Base-by-base conservation (phyloP, 768 basidiomycete species). In the Russula brevipes region DNA sequence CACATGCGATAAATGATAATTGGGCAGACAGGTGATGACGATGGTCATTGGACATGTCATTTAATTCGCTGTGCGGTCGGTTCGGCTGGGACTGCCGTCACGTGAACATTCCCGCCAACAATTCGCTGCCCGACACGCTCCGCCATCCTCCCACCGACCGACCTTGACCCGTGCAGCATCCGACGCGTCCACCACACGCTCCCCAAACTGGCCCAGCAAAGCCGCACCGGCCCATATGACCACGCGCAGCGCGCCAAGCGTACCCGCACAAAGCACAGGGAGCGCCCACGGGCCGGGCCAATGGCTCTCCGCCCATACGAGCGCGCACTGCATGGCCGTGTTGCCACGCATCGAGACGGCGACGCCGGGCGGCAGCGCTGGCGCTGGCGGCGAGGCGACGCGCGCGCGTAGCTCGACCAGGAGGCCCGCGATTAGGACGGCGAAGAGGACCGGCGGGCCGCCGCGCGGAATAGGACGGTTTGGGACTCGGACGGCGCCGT, bases 71-170 rank as follows among this genome's bases (percentile, higher is more conserved):
- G 24, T 1, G 24, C 24, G 24, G 24, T 24, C 24, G 24, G 24
- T 24, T 24, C 1, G 24, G 24, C 1, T 24, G 1, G 24, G 24
- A 24, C 24, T 3, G 10, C 33, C 24, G 19, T 64, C 63, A 64
- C 54, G 59, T 64, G 53, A 64, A 60, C 35, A 64, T 50, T 7
- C 58, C 63, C 17, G 54, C 35, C 31, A 64, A 39, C 10, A 64
- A 39, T 10, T 64, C 63, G 17, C 54, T 8, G 3, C 63, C 63
- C 16, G 63, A 64, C 53, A 64, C 58, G 19, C 57, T 64, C 47
- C n/a, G 24, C 54, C 63, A 1, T 64, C 58, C 7, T 64, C 63
- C 63, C 63, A 64, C 47, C 58, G 46, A n/a, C 63, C 63, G 7
- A 64, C 45, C 58, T 54, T 59, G 2, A 64, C 58, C 12, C 63